These are phyloP conservation scores for Trypanosoma platydactyli DNA, from an alignment of 208 protist species.

Conservation along the genomic window DNA sequence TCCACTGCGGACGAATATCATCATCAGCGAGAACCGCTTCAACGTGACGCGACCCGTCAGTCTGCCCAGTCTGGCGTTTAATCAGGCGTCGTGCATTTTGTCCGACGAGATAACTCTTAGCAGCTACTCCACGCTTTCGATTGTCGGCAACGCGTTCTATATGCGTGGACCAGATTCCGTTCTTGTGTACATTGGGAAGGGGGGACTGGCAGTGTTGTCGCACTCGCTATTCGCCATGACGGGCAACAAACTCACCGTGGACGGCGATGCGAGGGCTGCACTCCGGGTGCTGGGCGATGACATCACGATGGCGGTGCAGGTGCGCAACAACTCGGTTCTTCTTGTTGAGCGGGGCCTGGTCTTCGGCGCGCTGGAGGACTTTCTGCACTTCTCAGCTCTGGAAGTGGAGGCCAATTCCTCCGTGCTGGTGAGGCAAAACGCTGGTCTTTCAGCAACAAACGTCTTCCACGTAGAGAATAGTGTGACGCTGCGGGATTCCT, in stretches of 20 bases:
- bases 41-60: conserved; percentile 2
- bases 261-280: neutral
- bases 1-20: conserved; percentile 19
- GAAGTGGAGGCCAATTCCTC: neutral
- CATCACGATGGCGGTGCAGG: neutral
- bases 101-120: neutral
- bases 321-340: conserved; percentile 9
- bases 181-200: neutral
- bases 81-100: conserved; percentile 1
- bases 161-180: neutral
- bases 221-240: conserved; percentile 10
- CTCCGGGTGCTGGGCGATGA: neutral
- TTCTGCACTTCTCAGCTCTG: neutral
- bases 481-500: neutral
- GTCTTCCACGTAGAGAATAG: neutral
- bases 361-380: neutral
- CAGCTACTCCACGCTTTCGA: conserved; percentile 2
- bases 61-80: neutral
- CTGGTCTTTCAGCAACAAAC: neutral
- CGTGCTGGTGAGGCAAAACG: neutral
- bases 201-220: conserved; percentile 5
- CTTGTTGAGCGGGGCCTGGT: neutral
- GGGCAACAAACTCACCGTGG: conserved; percentile 4
- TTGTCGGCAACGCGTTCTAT: conserved; percentile 1
- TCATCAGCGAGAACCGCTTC: conserved; percentile 13